Conservation (phyloP, 148 eudicot genomes). For the Cornus controversa region DNA sequence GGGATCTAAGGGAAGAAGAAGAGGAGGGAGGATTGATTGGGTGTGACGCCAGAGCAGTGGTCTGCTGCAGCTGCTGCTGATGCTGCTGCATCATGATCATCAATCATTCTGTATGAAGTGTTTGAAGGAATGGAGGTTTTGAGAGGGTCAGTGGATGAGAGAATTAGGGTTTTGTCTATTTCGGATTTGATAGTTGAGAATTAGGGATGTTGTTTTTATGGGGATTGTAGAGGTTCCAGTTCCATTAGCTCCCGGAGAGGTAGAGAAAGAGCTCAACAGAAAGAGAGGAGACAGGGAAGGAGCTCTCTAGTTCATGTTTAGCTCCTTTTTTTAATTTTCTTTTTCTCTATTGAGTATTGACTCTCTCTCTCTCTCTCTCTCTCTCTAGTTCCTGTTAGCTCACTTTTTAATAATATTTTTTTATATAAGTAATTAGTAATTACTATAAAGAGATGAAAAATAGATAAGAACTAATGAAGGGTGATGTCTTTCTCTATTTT, state of each 20-base stretch:
- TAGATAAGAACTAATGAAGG: too few relatives aligned
- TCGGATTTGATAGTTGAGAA: too few relatives aligned
- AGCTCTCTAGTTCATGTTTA: not conserved
- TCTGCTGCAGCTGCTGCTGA: constrained; percentile 25
- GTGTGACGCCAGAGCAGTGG: not conserved
- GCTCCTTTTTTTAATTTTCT: not conserved
- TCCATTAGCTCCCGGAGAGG: not conserved
- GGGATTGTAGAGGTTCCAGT: not conserved
- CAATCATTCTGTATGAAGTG: constrained; percentile 13
- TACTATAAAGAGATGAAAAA: too few relatives aligned
- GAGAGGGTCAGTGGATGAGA: not conserved
- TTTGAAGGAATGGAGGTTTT: not conserved
- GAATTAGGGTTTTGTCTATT: not conserved
- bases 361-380: too few relatives aligned
- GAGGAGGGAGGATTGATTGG: not conserved
- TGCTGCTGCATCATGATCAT: constrained; percentile 16
- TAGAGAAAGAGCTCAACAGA: not conserved
- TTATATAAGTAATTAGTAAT: too few relatives aligned
- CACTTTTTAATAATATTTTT: too few relatives aligned
- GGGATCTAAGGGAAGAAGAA: constrained; percentile 10
- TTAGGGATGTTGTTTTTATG: not conserved
- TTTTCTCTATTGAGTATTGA: too few relatives aligned
- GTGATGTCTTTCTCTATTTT: too few relatives aligned
- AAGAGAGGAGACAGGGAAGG: not conserved
- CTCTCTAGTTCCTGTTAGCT: too few relatives aligned